A percentile compares a stretch with the other conserved stretches of the same genome.
phyloP scores from a whole-genome alignment of 805 yeast species.

The Diddensiella santjacobensis region DNA sequence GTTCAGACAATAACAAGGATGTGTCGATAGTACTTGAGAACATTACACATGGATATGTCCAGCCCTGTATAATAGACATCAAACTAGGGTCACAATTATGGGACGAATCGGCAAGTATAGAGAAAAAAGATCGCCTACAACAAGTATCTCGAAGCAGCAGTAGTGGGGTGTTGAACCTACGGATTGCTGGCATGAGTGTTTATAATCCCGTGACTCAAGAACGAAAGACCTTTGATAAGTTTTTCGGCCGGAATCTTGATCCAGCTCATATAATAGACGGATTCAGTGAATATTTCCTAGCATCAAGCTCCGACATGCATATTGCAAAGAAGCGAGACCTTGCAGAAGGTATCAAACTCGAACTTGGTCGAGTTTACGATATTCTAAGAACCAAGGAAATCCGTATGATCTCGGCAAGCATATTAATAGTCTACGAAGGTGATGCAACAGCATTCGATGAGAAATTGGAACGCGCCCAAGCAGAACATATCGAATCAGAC shows the following conservation, averaged over 20 bases:
- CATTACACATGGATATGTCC: slow-evolving; percentile 51
- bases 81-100: slow-evolving; percentile 72
- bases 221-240: slow-evolving; percentile 57
- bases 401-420: slow-evolving; percentile 65
- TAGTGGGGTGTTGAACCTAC: slow-evolving; percentile 66
- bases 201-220: slow-evolving; percentile 31
- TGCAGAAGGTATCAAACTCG: slow-evolving; percentile 44
- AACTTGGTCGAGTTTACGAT: slow-evolving; percentile 63
- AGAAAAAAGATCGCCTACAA: slow-evolving; percentile 57
- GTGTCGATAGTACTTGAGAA: slow-evolving; percentile 64
- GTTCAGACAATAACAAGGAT: neutral
- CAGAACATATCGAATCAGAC: slow-evolving; percentile 29
- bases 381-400: slow-evolving; percentile 61
- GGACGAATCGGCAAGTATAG: slow-evolving; percentile 54
- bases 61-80: slow-evolving; percentile 77
- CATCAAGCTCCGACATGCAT: slow-evolving; percentile 4
- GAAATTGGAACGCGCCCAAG: slow-evolving; percentile 35
- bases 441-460: slow-evolving; percentile 53
- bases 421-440: slow-evolving; percentile 71
- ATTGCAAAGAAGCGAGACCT: slow-evolving; percentile 27
- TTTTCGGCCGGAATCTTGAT: slow-evolving; percentile 63
- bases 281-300: slow-evolving; percentile 41
- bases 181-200: slow-evolving; percentile 87
- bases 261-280: slow-evolving; percentile 41
- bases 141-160: slow-evolving; percentile 71